Percentiles rank a stretch among this genome's conserved stretches.
phyloP scores from a whole-genome alignment of 2,329 filamentous ascomycete species.

The Rhinocladiella similis region DNA sequence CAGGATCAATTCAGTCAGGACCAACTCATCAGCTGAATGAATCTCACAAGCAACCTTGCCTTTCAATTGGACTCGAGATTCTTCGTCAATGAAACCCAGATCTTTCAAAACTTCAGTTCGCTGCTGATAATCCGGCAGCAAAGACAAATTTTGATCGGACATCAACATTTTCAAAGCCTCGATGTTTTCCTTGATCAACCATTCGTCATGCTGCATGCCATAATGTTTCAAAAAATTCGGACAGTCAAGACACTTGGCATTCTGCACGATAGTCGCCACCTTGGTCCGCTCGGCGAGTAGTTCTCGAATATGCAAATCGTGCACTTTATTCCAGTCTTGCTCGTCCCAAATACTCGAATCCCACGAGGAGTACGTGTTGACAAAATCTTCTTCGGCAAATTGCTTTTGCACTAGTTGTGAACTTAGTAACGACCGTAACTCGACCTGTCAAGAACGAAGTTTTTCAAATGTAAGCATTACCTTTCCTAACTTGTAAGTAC shows the following conservation, averaged over 20 bases:
- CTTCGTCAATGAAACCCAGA: conserved; percentile 85
- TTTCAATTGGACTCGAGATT: conserved; percentile 87
- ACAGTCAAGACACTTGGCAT: conserved; percentile 68
- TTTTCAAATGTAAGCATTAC: conserved; percentile 34
- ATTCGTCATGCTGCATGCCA: conserved; percentile 94
- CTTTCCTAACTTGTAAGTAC: conserved; percentile 52
- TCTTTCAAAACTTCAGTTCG: conserved; percentile 89
- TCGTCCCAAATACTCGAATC: conserved; percentile 76
- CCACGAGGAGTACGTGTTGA: conserved; percentile 73
- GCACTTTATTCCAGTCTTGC: conserved; percentile 74
- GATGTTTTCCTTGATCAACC: conserved; percentile 94
- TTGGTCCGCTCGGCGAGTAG: conserved; percentile 70
- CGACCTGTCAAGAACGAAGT: conserved; percentile 31
- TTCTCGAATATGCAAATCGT: conserved; percentile 78
- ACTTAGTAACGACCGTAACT: conserved; percentile 40
- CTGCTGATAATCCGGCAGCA: conserved; percentile 95
- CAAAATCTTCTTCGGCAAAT: conserved; percentile 67
- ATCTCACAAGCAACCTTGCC: conserved; percentile 99
- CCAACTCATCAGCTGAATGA: conserved; percentile 93
- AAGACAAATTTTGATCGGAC: conserved; percentile 93
- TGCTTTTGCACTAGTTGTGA: conserved; percentile 50
- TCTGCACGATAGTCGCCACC: conserved; percentile 63
- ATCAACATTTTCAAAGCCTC: conserved; percentile 81
- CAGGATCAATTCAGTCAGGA: conserved; percentile 91
- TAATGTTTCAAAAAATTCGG: conserved; percentile 86